Evolutionary conservation across 495 filamentous ascomycete genomes (phyloP).

Genomic region (Lophium mytilinum): DNA sequence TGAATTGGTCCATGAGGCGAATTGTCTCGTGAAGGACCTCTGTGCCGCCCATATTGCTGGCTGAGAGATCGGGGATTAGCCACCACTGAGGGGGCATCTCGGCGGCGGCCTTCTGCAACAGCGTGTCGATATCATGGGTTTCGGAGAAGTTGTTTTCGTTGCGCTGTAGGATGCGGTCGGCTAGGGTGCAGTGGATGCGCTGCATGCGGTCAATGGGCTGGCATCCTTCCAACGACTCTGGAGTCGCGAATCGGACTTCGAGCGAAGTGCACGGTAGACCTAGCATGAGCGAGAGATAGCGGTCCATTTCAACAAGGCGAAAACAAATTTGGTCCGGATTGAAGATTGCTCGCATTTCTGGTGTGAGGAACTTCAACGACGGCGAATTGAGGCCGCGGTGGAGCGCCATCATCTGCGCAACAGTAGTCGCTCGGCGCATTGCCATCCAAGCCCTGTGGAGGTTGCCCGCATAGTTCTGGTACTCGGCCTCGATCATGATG

Average conservation of each 20-base stretch:
- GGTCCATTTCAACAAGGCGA: conserved; percentile 26
- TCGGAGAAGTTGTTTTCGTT: conserved; percentile 22
- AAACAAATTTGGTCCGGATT: conserved; percentile 27
- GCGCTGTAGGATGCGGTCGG: conserved; percentile 30
- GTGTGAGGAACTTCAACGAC: conserved; percentile 4
- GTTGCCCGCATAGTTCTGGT: conserved; percentile 41
- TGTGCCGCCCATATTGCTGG: neutral
- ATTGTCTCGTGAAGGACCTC: conserved; percentile 17
- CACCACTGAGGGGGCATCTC: conserved; percentile 34
- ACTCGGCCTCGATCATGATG: conserved; percentile 42
- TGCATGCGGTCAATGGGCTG: conserved; percentile 27
- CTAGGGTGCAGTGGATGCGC: conserved; percentile 28
- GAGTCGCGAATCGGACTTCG: conserved; percentile 3
- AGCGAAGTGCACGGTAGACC: conserved; percentile 18
- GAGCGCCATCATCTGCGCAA: conserved; percentile 41
- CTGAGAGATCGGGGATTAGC: conserved; percentile 22
- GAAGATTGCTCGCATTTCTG: conserved; percentile 3
- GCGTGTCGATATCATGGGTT: conserved; percentile 29
- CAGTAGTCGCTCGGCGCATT: conserved; percentile 37
- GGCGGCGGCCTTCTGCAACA: conserved; percentile 29
- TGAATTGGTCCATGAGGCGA: conserved; percentile 13
- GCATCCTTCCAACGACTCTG: conserved; percentile 7
- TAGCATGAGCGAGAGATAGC: conserved; percentile 17
- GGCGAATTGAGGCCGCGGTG: conserved; percentile 24
- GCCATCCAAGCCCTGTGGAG: conserved; percentile 39